Percentiles rank a stretch among this genome's conserved stretches.
Conservation (phyloP, 768 basidiomycete species). For the Lactarius hatsudake region DNA sequence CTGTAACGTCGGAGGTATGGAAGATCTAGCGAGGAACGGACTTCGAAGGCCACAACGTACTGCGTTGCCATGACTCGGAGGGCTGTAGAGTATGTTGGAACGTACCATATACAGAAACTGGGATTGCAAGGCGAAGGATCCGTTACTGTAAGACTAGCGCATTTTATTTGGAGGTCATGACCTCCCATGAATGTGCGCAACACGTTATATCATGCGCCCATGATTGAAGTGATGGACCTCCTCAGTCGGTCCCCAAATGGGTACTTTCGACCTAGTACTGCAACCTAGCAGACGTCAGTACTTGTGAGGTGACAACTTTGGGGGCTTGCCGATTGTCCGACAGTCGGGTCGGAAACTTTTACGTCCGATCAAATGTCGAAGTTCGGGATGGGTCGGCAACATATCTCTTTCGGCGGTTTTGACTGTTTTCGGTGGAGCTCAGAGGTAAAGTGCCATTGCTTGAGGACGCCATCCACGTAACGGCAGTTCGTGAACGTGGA, state of each 20-base stretch:
- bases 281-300: neutral
- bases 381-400: conserved; percentile 28
- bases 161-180: conserved; percentile 48
- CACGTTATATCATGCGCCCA: too few relatives aligned
- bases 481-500: too few relatives aligned
- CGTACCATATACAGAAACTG: conserved; percentile 78
- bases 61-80: conserved; percentile 61
- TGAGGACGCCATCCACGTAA: neutral
- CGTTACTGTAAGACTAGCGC: conserved; percentile 59
- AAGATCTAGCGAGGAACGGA: neutral
- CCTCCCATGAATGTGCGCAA: too few relatives aligned
- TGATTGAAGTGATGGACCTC: conserved; percentile 74
- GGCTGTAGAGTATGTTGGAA: conserved; percentile 84
- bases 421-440: too few relatives aligned
- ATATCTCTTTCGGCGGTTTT: too few relatives aligned
- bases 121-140: conserved; percentile 68
- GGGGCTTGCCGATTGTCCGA: conserved; percentile 54
- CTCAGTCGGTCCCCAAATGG: too few relatives aligned
- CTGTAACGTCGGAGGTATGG: too few relatives aligned
- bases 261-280: conserved; percentile 51
- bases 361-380: conserved; percentile 64
- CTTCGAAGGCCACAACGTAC: conserved; percentile 41
- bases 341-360: conserved; percentile 58
- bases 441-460: neutral
- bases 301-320: neutral